Evolutionary conservation across 129 eudicot species (phyloP).

Genomic region (Saposhnikovia divaricata): DNA sequence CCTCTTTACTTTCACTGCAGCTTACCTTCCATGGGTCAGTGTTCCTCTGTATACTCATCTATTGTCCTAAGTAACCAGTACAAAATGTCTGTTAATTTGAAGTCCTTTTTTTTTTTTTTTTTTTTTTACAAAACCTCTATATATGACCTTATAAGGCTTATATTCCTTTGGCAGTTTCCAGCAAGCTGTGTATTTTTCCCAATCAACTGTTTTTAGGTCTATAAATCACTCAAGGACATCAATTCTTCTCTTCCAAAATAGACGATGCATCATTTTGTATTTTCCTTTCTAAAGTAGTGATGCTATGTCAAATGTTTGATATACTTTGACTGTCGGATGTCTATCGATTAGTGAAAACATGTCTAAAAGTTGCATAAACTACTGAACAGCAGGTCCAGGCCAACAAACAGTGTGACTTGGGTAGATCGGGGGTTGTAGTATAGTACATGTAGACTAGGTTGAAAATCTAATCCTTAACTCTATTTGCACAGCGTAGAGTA

Average conservation of each 20-base stretch:
- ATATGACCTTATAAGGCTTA: background rate
- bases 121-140: background rate
- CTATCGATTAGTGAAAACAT: slow-evolving; percentile 20
- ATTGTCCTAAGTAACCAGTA: background rate
- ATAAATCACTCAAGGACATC: background rate
- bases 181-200: background rate
- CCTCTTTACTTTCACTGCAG: slow-evolving; percentile 91
- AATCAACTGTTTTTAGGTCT: background rate
- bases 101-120: background rate
- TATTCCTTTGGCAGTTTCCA: background rate
- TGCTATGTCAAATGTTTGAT: slow-evolving; percentile 41
- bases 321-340: background rate
- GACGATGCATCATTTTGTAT: background rate
- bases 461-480: background rate
- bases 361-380: background rate
- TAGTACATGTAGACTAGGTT: slow-evolving; percentile 76
- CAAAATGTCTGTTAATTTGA: background rate
- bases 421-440: slow-evolving; percentile 40
- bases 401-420: slow-evolving; percentile 8
- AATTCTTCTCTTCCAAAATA: background rate
- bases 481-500: background rate
- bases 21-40: slow-evolving; percentile 97
- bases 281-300: slow-evolving; percentile 7
- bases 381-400: background rate
- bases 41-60: background rate